phyloP scores from a whole-genome alignment of 345 rosid genomes.

The Geranium brycei region DNA sequence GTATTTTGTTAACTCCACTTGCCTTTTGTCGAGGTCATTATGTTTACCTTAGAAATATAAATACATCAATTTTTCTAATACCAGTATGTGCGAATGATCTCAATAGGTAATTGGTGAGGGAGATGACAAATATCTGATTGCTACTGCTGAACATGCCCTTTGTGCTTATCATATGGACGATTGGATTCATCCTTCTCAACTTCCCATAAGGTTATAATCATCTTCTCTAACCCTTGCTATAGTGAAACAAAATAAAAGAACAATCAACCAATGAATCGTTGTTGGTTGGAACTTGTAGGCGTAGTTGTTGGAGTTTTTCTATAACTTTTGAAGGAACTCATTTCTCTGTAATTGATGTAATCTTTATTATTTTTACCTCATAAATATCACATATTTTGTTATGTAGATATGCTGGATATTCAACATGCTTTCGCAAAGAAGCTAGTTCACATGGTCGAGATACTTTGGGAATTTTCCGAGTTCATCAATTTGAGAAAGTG shows the following conservation, averaged over 20 bases:
- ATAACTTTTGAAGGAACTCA: too few species aligned
- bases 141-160: slow-evolving; percentile 92
- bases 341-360: too few species aligned
- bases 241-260: background rate
- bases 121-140: slow-evolving; percentile 88
- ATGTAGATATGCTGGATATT: slow-evolving; percentile 84
- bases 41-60: background rate
- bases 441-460: slow-evolving; percentile 98
- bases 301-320: too few species aligned
- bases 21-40: too few species aligned
- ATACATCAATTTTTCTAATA: background rate
- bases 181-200: slow-evolving; percentile 80
- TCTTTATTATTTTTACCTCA: slow-evolving; percentile 2
- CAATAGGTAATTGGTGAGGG: slow-evolving; percentile 88
- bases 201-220: slow-evolving; percentile 51
- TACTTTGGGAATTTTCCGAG: slow-evolving; percentile 89
- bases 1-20: too few species aligned
- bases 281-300: too few species aligned
- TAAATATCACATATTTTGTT: background rate
- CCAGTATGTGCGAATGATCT: slow-evolving; percentile 1
- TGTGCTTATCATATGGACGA: slow-evolving; percentile 86
- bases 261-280: too few species aligned
- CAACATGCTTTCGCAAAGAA: slow-evolving; percentile 91
- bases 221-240: background rate
- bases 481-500: slow-evolving; percentile 96